Conservation (phyloP, 2,329 filamentous ascomycete species). For the Bipolaris cookei region DNA sequence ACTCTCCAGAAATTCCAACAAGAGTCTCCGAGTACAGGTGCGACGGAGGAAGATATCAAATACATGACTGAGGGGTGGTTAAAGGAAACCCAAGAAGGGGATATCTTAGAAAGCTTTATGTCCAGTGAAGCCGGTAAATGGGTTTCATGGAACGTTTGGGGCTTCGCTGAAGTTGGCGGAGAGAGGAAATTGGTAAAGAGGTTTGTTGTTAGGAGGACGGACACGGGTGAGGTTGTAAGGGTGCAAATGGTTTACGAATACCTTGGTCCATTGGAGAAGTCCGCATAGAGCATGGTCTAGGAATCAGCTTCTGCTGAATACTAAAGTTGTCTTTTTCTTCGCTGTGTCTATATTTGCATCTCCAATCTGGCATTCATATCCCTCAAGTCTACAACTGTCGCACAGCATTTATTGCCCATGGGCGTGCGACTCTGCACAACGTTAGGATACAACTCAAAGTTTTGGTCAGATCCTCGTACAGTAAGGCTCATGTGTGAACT, state of each 20-base stretch:
- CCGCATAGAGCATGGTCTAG: not conserved
- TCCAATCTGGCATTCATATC: constrained; percentile 6
- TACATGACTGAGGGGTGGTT: constrained; percentile 40
- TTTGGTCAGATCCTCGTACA: constrained; percentile 9
- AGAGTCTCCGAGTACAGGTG: constrained; percentile 30
- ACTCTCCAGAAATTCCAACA: constrained; percentile 38
- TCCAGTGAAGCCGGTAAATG: constrained; percentile 46
- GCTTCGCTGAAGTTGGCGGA: constrained; percentile 40
- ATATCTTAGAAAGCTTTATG: constrained; percentile 44
- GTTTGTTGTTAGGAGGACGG: constrained; percentile 44
- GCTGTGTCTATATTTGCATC: not conserved
- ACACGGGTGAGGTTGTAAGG: constrained; percentile 36
- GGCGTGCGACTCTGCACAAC: constrained; percentile 8
- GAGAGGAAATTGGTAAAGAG: constrained; percentile 43
- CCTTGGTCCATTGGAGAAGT: constrained; percentile 29
- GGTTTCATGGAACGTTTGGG: constrained; percentile 46
- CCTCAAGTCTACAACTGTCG: constrained; percentile 4
- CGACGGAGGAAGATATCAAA: constrained; percentile 31
- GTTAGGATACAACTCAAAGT: not conserved
- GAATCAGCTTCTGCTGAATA: not conserved
- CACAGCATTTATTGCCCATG: constrained; percentile 5
- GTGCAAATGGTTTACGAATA: constrained; percentile 47
- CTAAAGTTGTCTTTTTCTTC: not conserved
- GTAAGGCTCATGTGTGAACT: not conserved
- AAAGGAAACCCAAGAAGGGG: constrained; percentile 37